phyloP scores from a whole-genome alignment of 139 green algal species.

The Chloropicon primus region DNA sequence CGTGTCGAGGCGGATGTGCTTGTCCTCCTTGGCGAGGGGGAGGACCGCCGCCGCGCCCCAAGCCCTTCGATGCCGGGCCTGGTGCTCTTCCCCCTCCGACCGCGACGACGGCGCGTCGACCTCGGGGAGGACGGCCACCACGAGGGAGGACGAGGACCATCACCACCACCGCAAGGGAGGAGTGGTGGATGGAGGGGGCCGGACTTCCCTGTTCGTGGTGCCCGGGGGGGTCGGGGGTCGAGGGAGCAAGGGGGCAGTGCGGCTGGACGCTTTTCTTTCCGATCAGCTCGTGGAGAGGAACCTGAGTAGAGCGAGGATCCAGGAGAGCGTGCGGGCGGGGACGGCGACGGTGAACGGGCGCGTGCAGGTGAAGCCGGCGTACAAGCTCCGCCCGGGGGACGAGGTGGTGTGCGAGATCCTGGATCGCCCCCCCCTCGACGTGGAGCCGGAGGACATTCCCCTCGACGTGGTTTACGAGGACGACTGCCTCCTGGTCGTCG shows the following conservation, averaged over 20 bases:
- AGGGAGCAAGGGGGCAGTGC: not conserved
- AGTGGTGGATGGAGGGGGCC: too few species aligned
- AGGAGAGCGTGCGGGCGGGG: not conserved
- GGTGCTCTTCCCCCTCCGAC: too few species aligned
- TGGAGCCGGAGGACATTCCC: conserved; percentile 56
- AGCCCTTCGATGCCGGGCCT: too few species aligned
- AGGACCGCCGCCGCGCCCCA: too few species aligned
- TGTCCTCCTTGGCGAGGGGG: too few species aligned
- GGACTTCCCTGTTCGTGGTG: not conserved
- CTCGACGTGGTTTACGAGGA: conserved; percentile 88
- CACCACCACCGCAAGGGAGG: too few species aligned
- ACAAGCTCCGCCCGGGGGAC: conserved; percentile 38
- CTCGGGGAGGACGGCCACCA: too few species aligned
- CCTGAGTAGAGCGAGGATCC: not conserved
- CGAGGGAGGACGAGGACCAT: too few species aligned
- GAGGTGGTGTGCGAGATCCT: conserved; percentile 31
- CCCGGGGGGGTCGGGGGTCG: not conserved
- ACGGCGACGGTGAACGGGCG: not conserved
- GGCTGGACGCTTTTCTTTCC: not conserved
- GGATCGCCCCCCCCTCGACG: conserved; percentile 36
- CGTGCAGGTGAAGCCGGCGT: not conserved
- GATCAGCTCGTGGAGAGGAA: not conserved
- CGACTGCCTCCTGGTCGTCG: conserved; percentile 76
- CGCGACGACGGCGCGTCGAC: too few species aligned
- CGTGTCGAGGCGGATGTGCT: too few species aligned